Conservation (phyloP, 208 protist genomes). For the Crithidia bombi region DNA sequence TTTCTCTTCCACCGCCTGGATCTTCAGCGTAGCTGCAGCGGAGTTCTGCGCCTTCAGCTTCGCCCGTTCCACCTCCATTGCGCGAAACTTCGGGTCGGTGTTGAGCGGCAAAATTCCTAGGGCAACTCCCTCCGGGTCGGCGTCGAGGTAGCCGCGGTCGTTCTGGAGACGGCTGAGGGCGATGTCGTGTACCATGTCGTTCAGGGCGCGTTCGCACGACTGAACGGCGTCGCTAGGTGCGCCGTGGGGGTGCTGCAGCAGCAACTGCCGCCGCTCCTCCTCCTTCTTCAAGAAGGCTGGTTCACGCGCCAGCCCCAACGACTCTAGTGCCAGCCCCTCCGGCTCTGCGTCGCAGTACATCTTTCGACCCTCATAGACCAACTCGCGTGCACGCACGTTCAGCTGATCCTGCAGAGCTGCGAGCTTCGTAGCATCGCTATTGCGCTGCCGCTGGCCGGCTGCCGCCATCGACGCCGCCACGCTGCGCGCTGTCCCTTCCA, state of each 20-base stretch:
- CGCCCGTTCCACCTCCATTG: slow-evolving; percentile 59
- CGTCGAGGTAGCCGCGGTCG: slow-evolving; percentile 47
- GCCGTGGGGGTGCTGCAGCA: slow-evolving; percentile 14
- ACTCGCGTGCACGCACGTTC: slow-evolving; percentile 62
- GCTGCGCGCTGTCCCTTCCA: slow-evolving; percentile 55
- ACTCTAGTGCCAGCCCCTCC: slow-evolving; percentile 50
- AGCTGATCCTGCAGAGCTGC: slow-evolving; percentile 35
- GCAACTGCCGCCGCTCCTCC: slow-evolving; percentile 20
- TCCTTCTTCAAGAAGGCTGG: slow-evolving; percentile 23
- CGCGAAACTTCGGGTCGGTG: slow-evolving; percentile 46
- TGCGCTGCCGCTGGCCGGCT: slow-evolving; percentile 20
- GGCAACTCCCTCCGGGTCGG: slow-evolving; percentile 46
- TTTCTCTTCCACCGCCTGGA: slow-evolving; percentile 50
- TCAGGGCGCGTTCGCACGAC: slow-evolving; percentile 41
- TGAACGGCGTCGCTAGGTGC: slow-evolving; percentile 22
- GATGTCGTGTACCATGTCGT: slow-evolving; percentile 40
- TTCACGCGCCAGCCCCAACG: slow-evolving; percentile 30
- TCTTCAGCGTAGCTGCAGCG: slow-evolving; percentile 9
- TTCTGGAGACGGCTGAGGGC: slow-evolving; percentile 29
- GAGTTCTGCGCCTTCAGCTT: slow-evolving; percentile 42
- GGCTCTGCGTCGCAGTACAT: slow-evolving; percentile 51
- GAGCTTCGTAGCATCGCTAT: slow-evolving; percentile 24
- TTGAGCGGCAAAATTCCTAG: slow-evolving; percentile 36
- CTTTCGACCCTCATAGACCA: slow-evolving; percentile 60
- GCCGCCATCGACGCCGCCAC: slow-evolving; percentile 9